Percentiles rank a stretch among this genome's conserved stretches.
Evolutionary conservation across 768 basidiomycete genomes (phyloP).

Genomic region (Russula brevipes): DNA sequence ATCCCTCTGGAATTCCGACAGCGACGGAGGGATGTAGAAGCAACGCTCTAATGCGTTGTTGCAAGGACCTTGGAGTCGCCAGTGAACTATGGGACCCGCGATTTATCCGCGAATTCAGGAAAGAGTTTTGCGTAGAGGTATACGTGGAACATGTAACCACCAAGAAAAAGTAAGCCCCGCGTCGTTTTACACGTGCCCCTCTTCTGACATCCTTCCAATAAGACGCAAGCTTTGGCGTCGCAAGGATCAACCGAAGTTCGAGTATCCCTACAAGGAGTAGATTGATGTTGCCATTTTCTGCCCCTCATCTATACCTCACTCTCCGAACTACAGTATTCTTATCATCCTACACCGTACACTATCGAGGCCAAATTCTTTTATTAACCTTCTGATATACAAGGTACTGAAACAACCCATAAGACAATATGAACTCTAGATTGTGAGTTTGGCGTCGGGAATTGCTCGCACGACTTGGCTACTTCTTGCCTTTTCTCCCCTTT

Average conservation of each 20-base stretch:
- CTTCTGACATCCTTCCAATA: slow-evolving; percentile 15
- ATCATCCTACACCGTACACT: not conserved
- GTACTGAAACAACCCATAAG: not conserved
- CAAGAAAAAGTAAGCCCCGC: slow-evolving; percentile 77
- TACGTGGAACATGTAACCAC: slow-evolving; percentile 78
- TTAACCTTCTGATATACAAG: not conserved
- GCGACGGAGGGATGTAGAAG: slow-evolving; percentile 94
- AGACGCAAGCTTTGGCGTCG: slow-evolving; percentile 92
- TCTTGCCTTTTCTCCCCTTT: slow-evolving; percentile 17
- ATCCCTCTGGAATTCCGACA: slow-evolving; percentile 83
- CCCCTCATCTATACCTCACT: not conserved
- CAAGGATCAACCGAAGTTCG: slow-evolving; percentile 78
- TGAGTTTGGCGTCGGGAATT: not conserved
- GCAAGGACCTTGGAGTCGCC: slow-evolving; percentile 93
- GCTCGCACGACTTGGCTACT: slow-evolving; percentile 1
- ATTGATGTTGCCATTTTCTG: not conserved
- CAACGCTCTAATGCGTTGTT: slow-evolving; percentile 96
- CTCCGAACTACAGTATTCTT: not conserved
- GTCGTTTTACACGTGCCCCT: not conserved
- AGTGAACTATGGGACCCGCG: slow-evolving; percentile 98
- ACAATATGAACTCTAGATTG: not conserved
- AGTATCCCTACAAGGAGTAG: slow-evolving; percentile 83
- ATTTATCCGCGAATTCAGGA: slow-evolving; percentile 91
- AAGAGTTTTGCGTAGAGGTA: slow-evolving; percentile 75
- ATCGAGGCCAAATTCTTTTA: not conserved